Evolutionary conservation across 345 rosid species (phyloP).

Genomic region (Psidium guajava): DNA sequence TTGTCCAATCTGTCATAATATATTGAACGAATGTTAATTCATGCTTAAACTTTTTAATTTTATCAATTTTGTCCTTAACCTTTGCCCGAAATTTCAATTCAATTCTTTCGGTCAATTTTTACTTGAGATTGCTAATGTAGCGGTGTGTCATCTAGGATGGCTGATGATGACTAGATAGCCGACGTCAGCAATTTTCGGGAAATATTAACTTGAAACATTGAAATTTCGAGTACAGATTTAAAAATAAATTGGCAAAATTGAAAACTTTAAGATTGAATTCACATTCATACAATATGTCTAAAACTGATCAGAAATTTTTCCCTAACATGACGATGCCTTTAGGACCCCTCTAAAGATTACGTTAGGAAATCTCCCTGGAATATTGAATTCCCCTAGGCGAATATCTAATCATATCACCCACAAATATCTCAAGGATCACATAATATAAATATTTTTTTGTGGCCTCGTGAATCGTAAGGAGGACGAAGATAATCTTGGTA

Average conservation of each 20-base stretch:
- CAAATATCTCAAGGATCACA: neutral
- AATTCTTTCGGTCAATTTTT: neutral
- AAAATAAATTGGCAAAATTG: neutral
- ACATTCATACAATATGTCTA: neutral
- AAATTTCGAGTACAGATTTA: neutral
- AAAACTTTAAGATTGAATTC: neutral
- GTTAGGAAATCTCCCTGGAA: neutral
- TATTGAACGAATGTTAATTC: neutral
- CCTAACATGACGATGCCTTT: neutral
- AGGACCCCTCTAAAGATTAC: neutral
- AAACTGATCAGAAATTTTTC: neutral
- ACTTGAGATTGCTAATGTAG: rapidly evolving
- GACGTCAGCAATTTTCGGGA: neutral
- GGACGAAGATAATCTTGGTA: neutral
- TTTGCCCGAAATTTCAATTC: neutral
- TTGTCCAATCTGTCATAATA: neutral
- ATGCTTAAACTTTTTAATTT: neutral
- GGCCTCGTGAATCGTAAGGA: neutral
- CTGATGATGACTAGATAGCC: rapidly evolving
- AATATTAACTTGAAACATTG: neutral
- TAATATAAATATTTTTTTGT: neutral
- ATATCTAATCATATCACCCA: neutral
- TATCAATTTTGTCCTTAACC: neutral
- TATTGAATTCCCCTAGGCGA: neutral
- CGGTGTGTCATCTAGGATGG: rapidly evolving